Conservation (phyloP, 2,329 filamentous ascomycete genomes). For the Diaporthe vaccinii region DNA sequence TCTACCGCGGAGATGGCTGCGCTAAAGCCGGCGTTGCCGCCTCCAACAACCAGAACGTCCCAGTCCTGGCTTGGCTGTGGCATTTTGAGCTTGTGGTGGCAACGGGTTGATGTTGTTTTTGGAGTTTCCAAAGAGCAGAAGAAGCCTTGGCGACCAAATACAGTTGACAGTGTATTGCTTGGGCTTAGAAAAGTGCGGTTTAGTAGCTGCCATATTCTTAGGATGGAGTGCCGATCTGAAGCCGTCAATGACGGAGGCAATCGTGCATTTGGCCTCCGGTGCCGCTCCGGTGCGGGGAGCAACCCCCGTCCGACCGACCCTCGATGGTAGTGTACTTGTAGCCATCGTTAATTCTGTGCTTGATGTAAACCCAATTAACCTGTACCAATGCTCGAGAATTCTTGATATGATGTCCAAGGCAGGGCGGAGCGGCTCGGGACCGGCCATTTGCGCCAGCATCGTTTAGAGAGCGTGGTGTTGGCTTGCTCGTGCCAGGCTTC, state of each 20-base stretch:
- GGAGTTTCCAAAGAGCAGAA: no score
- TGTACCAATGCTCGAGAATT: neutral
- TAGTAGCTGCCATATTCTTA: no score
- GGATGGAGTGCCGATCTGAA: neutral
- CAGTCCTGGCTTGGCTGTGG: constrained; percentile 41
- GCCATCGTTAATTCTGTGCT: neutral
- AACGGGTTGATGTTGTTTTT: no score
- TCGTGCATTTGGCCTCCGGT: neutral
- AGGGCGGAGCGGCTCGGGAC: neutral
- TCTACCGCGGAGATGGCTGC: constrained; percentile 70
- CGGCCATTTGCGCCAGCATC: neutral
- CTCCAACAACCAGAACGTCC: constrained; percentile 69
- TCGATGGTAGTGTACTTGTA: neutral
- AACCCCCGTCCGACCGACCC: neutral
- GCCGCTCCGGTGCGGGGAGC: constrained; percentile 19
- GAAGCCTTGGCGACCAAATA: no score
- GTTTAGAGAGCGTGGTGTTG: neutral
- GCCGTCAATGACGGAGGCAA: constrained; percentile 14
- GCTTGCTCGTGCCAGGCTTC: neutral
- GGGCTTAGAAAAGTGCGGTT: neutral
- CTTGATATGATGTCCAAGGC: no score
- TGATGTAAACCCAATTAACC: neutral
- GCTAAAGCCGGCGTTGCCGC: constrained; percentile 75
- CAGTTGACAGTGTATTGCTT: neutral
- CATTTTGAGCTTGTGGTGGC: neutral